Evolutionary conservation across 805 yeast genomes (phyloP).

Genomic region (Lachancea nothofagi): DNA sequence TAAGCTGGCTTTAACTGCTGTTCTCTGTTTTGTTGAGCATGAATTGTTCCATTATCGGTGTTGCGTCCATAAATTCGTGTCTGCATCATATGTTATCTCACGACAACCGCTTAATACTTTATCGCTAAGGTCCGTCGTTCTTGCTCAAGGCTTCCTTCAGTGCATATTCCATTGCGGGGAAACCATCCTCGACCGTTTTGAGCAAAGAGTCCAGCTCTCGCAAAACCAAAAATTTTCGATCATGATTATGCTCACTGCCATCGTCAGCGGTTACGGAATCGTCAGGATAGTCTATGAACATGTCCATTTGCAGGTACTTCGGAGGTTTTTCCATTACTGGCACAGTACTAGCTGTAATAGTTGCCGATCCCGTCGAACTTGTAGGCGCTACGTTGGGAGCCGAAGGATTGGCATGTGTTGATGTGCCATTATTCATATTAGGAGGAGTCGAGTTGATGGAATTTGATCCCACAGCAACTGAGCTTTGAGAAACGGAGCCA

Average conservation of each 20-base stretch:
- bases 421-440: background rate
- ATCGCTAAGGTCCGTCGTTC: background rate
- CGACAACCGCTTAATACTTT: too few relatives aligned
- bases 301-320: conserved; percentile 20
- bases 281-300: conserved; percentile 27
- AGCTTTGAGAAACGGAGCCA: background rate
- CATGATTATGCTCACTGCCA: conserved; percentile 14
- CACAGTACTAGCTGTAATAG: conserved; percentile 1
- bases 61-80: too few relatives aligned
- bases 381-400: background rate
- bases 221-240: conserved; percentile 28
- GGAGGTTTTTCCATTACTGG: conserved; percentile 27
- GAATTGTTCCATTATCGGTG: too few relatives aligned
- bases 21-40: too few relatives aligned
- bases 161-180: conserved; percentile 28
- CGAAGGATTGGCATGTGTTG: background rate
- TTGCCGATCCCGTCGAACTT: background rate
- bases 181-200: conserved; percentile 27
- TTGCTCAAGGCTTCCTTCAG: conserved; percentile 17
- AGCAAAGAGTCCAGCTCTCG: conserved; percentile 27
- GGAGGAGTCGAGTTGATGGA: too few relatives aligned
- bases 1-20: too few relatives aligned
- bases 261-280: conserved; percentile 9
- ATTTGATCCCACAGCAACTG: conserved; percentile 2
- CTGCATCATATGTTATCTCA: too few relatives aligned